Evolutionary conservation across 2,329 filamentous ascomycete genomes (phyloP), one percentile per base, ranked within the genome.

Genomic region (Beauveria australis): DNA sequence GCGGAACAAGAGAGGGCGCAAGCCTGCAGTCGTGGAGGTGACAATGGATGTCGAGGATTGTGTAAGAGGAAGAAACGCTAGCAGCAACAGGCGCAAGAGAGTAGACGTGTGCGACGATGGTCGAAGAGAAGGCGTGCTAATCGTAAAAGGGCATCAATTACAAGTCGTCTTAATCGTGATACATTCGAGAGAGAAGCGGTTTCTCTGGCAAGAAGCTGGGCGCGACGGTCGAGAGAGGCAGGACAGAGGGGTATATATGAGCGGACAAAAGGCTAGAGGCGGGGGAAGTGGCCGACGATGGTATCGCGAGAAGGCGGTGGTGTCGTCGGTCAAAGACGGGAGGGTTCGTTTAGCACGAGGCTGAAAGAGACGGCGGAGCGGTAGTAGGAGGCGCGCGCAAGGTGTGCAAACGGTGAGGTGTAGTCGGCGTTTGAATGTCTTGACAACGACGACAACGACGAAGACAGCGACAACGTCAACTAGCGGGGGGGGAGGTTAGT

Each of bases 61-160:
- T 18, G 41, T n/a, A 40, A 14, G 49, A 19, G 48, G 12, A 53
- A 53, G 40, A 46, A 53, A 47, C 40, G 57, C 57, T 59, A 28
- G 49, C 57, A 44, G 19, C 52, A 54, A 54, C 40, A 54, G 40
- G 52, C 40, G 40, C 52, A 22, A 43, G 30, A 22, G 30, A 58
- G 55, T 24, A 49, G 44, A 49, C 55, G n/a, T 53, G 41, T 60
- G 43, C 57, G 30, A 60, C 43, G 2, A 18, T 37, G 48, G 43
- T 58, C 47, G 49, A 33, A 55, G 26, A 62, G 22, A 60, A 44
- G 51, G 37, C 64, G 67, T 69, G 63, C 63, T 65, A 68, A 63
- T 71, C 68, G 68, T 70, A 65, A 70, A 64, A 66, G 56, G 62
- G 62, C 67, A 69, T 69, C 40, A 69, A 67, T 63, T 63, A 55